Percentiles rank a stretch among this genome's conserved stretches.
These are phyloP conservation scores for Cladosporium sp. DNA, from an alignment of 2,329 filamentous ascomycete species.

Conservation along the genomic window DNA sequence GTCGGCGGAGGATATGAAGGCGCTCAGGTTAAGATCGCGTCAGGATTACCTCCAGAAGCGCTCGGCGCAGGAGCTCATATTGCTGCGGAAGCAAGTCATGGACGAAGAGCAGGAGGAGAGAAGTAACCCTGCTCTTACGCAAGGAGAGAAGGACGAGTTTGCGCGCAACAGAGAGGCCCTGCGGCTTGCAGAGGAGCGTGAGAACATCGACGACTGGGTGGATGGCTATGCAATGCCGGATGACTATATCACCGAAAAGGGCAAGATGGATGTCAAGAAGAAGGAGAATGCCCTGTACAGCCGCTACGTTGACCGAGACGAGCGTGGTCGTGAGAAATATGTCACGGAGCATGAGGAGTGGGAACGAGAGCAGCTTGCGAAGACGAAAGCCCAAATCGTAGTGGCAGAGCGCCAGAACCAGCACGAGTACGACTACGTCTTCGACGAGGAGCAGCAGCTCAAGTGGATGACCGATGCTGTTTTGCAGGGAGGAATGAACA, in stretches of 20 bases:
- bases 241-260: conserved; percentile 90
- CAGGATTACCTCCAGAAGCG: conserved; percentile 93
- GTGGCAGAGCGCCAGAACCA: conserved; percentile 68
- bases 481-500: conserved; percentile 64
- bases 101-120: conserved; percentile 77
- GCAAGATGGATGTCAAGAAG: conserved; percentile 77
- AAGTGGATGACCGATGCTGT: conserved; percentile 73
- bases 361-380: conserved; percentile 83
- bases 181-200: conserved; percentile 59
- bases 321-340: conserved; percentile 80
- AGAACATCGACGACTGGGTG: conserved; percentile 81
- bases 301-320: conserved; percentile 79
- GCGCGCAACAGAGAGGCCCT: conserved; percentile 70
- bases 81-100: conserved; percentile 83
- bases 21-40: conserved; percentile 74
- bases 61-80: conserved; percentile 73
- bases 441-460: conserved; percentile 84
- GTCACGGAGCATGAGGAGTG: conserved; percentile 94
- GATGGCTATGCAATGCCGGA: conserved; percentile 93
- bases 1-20: conserved; percentile 66
- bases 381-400: conserved; percentile 80
- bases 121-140: conserved; percentile 65
- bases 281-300: conserved; percentile 89
- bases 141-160: conserved; percentile 80
- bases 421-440: conserved; percentile 83